Base-by-base conservation (phyloP, 2,329 filamentous ascomycete genomes). In the Fusarium globosum region DNA sequence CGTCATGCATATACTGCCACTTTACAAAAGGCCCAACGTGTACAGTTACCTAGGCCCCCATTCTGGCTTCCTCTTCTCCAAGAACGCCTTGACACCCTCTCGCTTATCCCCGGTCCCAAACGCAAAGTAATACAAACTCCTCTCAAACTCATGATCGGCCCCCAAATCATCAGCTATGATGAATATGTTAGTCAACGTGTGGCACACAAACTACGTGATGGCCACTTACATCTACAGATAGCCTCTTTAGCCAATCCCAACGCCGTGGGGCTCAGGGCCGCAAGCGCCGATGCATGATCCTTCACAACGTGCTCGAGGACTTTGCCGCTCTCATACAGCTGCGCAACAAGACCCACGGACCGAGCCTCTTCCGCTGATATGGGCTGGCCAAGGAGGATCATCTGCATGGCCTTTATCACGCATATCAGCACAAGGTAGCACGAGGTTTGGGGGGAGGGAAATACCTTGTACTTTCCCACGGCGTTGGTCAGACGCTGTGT, bases 401-500 rank as follows among this genome's bases (percentile, higher is more conserved):
- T 80, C 60, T 80, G 77, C 79, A 81, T 81, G 18, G 79, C 79
- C 79, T 81, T 61, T 48, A 26, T 30, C 43, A 60, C 38, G 38
- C 51, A 42, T 36, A 35, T 46, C 39, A 64, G 42, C 21, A 51
- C n/a, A 61, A 9, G 15, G 38, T 61, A 21, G 21, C 30, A 15
- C 38, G 13, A 18, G 28, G 35, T n/a, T 46, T 43, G 9, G 4
- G 21, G 23, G 20, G 30, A 28, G 45, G 7, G 43, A 30, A 30
- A 30, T 30, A 30, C 28, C 75, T 81, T 82, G 78, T 80, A 83
- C 76, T 84, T 84, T 68, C 83, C 83, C 28, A 84, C 73, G n/a
- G 81, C 80, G 57, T 78, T 80, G 33, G 83, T 84, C 52, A 84
- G 75, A 38, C 83, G 78, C 64, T 84, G 83, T 21, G 83, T 84